Base-by-base conservation (phyloP, 2,329 filamentous ascomycete genomes). In the Clathrospora elynae region DNA sequence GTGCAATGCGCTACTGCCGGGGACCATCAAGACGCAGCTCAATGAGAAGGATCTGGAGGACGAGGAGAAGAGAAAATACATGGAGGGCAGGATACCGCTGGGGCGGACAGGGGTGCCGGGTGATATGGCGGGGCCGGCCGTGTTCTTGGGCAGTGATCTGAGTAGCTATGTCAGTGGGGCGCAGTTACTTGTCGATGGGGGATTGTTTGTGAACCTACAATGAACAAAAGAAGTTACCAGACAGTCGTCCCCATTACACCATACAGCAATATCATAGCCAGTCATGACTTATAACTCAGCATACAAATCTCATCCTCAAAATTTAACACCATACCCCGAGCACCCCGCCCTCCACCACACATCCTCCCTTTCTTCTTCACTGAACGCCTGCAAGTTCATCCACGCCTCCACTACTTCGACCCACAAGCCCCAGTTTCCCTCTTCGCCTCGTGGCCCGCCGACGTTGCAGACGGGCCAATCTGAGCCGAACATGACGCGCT, bases 391-490 rank as follows among this genome's bases (percentile, higher is more conserved):
- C 35, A 61, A 59, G 9, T 72, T 64, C 41, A 90, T 80, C 57
- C 88, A 76, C 51, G 75, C 75, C 50, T 85, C 81, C 12, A 95
- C 86, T 1, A 93, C 75, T 13, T 75, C 76, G 51, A 76, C 81
- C 91, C 91, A 96, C 57, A 85, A 81, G 23, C 74, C 72, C 90
- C 90, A 96, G 20, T 87, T 84, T 11, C 51, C 57, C 14, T 75
- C 71, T 33, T 78, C 73, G 28, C 76, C 76, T 1, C 70, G 71
- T 0, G 78, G 78, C 2, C 79, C 80, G 1, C 81, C 81, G 22
- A 89, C 73, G 50, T 89, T 91, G 72, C 90, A 95, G 1, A 96
- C 86, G 2, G 92, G 91, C 92, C 92, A 97, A 70, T 96, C 90
- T 53, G 87, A 91, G 16, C 86, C 91, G 70, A 93, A 96, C 85